A percentile compares a stretch with the other conserved stretches of the same genome.
These are phyloP conservation scores for Epichloe sp. DNA, from an alignment of 2,329 filamentous ascomycete genomes.

Conservation along the genomic window DNA sequence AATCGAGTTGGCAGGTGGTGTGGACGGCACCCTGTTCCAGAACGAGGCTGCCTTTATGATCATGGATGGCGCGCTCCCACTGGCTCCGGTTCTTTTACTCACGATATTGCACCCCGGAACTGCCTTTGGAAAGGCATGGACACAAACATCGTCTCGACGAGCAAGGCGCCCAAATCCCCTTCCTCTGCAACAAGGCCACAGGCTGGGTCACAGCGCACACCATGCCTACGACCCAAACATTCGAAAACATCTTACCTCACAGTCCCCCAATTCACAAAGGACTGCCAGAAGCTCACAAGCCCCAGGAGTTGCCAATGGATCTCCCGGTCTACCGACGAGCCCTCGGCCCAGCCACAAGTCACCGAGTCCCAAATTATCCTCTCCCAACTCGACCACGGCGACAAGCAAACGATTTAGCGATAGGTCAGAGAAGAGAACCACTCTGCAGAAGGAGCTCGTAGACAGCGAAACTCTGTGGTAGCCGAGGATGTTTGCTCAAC, in stretches of 20 bases:
- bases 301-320: conserved; percentile 13
- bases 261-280: conserved; percentile 9
- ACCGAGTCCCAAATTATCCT: conserved; percentile 9
- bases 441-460: conserved; percentile 6
- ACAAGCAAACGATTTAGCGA: conserved; percentile 6
- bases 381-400: conserved; percentile 7
- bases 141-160: conserved; percentile 22
- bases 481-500: conserved; percentile 6
- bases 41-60: conserved; percentile 26
- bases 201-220: conserved; percentile 13
- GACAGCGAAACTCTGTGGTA: conserved; percentile 12
- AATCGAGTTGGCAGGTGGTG: conserved; percentile 24
- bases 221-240: conserved; percentile 22
- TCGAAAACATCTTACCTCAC: conserved; percentile 17
- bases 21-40: conserved; percentile 22
- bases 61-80: conserved; percentile 27
- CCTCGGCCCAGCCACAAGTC: conserved; percentile 14
- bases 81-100: conserved; percentile 23
- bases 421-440: conserved; percentile 4
- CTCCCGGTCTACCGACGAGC: conserved; percentile 16
- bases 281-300: conserved; percentile 9
- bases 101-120: conserved; percentile 24
- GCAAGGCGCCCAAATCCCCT: conserved; percentile 10
- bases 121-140: conserved; percentile 28
- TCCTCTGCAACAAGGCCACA: conserved; percentile 6